Percentiles rank a stretch among this genome's conserved stretches.
Conservation (phyloP, 2,329 filamentous ascomycete species). For the Fusarium succisae region DNA sequence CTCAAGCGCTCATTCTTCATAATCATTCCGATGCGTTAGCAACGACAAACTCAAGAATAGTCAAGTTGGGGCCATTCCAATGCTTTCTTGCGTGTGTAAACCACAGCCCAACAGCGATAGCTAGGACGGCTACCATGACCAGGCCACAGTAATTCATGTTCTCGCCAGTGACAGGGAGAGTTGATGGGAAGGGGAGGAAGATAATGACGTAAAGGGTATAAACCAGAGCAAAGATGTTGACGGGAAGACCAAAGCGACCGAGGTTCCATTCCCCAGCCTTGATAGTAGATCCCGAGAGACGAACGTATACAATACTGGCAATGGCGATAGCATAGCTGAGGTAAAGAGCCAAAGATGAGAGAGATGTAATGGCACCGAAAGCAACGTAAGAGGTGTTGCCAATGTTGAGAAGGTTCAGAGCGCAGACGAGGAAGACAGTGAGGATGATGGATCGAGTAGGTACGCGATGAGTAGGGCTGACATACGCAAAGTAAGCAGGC, state of each 20-base stretch:
- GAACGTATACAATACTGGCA: conserved; percentile 36
- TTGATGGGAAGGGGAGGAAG: conserved; percentile 40
- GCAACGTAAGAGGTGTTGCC: conserved; percentile 39
- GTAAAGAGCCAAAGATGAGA: conserved; percentile 39
- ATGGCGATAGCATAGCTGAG: conserved; percentile 42
- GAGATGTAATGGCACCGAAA: conserved; percentile 38
- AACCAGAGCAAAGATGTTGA: conserved; percentile 35
- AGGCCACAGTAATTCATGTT: conserved; percentile 42
- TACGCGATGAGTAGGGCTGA: conserved; percentile 36
- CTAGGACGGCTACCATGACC: conserved; percentile 36
- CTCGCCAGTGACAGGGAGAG: conserved; percentile 31
- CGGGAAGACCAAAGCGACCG: conserved; percentile 21
- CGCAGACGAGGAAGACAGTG: conserved; percentile 40
- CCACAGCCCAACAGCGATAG: conserved; percentile 34
- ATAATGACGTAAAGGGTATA: conserved; percentile 40
- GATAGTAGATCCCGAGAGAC: conserved; percentile 7
- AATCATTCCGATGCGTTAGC: conserved; percentile 12
- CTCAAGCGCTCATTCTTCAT: accelerated
- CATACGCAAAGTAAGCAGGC: conserved; percentile 38
- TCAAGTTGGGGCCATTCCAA: conserved; percentile 37
- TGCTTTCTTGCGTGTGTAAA: conserved; percentile 31
- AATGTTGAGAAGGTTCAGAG: conserved; percentile 40
- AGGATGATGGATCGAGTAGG: conserved; percentile 36
- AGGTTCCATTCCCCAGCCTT: conserved; percentile 42
- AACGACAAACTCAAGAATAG: conserved; percentile 38